Percentiles rank a stretch among this genome's conserved stretches.
phyloP scores from a whole-genome alignment of 2,329 filamentous ascomycete genomes.

The Sporothrix variecibatus region DNA sequence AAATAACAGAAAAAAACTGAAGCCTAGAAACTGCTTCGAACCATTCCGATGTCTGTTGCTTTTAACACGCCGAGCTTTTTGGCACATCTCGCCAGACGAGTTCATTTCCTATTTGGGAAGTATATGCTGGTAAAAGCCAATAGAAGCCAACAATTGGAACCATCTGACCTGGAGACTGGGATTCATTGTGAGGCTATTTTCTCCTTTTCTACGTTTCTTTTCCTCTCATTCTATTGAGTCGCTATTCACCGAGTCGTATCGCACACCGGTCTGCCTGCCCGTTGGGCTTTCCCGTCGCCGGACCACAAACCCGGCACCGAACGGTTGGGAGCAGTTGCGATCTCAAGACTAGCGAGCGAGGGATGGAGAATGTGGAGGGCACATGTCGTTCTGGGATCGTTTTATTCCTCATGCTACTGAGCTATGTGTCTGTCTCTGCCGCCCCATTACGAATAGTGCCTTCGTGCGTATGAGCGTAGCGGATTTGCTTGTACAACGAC shows the following conservation, averaged over 20 bases:
- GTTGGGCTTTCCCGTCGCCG: background rate
- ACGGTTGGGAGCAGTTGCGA: background rate
- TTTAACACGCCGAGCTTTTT: background rate
- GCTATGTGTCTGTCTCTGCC: background rate
- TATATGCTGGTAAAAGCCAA: background rate
- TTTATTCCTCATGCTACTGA: background rate
- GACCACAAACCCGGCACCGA: background rate
- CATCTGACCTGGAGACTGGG: background rate
- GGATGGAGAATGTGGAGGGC: background rate
- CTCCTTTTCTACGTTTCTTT: background rate
- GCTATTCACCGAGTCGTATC: background rate
- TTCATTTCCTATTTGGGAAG: background rate
- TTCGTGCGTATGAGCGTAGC: background rate
- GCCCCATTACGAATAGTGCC: background rate
- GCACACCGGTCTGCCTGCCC: background rate
- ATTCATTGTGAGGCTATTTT: background rate
- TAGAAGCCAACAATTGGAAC: background rate
- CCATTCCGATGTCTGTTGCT: background rate
- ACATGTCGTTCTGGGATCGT: no score
- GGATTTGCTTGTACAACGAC: background rate
- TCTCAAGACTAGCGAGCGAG: background rate
- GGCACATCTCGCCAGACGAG: background rate
- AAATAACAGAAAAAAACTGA: background rate
- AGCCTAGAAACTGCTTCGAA: background rate
- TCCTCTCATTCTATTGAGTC: background rate